Conservation (phyloP, 2,329 filamentous ascomycete species). For the Diaporthe amygdali region DNA sequence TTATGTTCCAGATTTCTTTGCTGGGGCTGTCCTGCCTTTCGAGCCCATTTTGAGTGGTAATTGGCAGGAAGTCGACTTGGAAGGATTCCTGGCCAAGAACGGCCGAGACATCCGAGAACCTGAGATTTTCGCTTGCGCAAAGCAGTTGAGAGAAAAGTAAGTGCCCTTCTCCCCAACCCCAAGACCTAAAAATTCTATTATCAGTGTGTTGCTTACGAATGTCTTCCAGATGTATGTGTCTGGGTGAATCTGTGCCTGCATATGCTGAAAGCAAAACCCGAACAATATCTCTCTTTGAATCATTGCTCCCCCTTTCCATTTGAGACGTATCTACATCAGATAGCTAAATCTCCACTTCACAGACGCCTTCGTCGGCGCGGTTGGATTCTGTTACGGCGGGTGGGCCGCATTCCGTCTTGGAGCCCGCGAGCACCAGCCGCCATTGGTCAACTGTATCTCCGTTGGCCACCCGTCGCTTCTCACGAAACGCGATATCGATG, state of each 20-base stretch:
- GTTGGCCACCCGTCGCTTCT: slow-evolving; percentile 50
- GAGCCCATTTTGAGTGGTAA: not conserved
- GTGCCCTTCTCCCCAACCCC: too few relatives aligned
- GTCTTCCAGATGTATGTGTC: too few relatives aligned
- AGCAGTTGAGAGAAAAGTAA: slow-evolving; percentile 37
- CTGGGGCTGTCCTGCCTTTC: not conserved
- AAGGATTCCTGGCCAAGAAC: not conserved
- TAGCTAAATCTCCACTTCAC: too few relatives aligned
- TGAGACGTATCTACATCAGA: too few relatives aligned
- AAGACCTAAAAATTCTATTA: too few relatives aligned
- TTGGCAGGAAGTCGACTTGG: not conserved
- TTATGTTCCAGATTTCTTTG: slow-evolving; percentile 55
- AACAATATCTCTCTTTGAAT: too few relatives aligned
- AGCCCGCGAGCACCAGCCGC: slow-evolving; percentile 38
- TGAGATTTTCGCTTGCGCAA: slow-evolving; percentile 44
- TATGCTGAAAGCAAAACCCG: too few relatives aligned
- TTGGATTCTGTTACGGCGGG: slow-evolving; percentile 57
- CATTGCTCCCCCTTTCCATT: too few relatives aligned
- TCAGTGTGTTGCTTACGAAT: too few relatives aligned
- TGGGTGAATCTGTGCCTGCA: too few relatives aligned
- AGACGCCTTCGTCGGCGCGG: slow-evolving; percentile 49
- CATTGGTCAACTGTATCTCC: slow-evolving; percentile 50
- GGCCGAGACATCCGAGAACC: slow-evolving; percentile 29
- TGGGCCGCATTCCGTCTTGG: slow-evolving; percentile 56
- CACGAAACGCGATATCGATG: slow-evolving; percentile 50